Evolutionary conservation across 2,329 filamentous ascomycete species (phyloP).

Genomic region (Nemania diffusa): DNA sequence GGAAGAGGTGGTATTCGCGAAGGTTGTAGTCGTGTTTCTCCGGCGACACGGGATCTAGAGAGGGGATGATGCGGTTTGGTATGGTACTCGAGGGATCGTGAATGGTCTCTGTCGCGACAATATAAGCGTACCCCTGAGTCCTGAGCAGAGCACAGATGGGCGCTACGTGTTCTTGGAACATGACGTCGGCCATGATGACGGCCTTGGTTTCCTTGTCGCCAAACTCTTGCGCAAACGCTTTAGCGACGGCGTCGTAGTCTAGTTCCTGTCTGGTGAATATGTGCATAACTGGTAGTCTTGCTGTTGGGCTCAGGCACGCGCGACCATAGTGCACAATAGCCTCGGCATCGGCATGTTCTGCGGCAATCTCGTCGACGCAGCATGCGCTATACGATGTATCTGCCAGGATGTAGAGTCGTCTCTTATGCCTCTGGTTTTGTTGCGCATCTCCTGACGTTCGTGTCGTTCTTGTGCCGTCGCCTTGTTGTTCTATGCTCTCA

Average conservation of each 20-base stretch:
- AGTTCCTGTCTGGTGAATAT: constrained; percentile 84
- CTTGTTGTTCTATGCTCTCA: constrained; percentile 2
- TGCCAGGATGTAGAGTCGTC: constrained; percentile 81
- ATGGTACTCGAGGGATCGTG: constrained; percentile 83
- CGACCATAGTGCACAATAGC: constrained; percentile 95
- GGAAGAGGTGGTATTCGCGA: constrained; percentile 79
- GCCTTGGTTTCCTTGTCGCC: constrained; percentile 70
- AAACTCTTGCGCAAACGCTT: constrained; percentile 76
- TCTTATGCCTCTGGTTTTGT: constrained; percentile 27
- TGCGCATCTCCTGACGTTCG: not conserved
- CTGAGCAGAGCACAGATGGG: constrained; percentile 65
- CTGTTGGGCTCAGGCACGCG: constrained; percentile 90
- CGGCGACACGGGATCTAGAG: constrained; percentile 11
- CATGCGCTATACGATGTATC: constrained; percentile 98
- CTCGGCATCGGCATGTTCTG: constrained; percentile 90
- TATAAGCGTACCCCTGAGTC: constrained; percentile 72
- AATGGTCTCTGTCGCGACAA: constrained; percentile 77
- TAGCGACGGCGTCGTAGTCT: constrained; percentile 66
- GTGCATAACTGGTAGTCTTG: constrained; percentile 86
- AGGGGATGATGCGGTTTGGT: constrained; percentile 76
- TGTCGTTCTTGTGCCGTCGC: not conserved
- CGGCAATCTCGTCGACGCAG: constrained; percentile 96
- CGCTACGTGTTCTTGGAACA: constrained; percentile 80
- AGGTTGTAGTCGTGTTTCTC: constrained; percentile 58
- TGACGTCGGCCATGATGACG: constrained; percentile 89